These are phyloP conservation scores for Fomitopsis pinicola DNA, from an alignment of 1,284 basidiomycete species.

Conservation along the genomic window DNA sequence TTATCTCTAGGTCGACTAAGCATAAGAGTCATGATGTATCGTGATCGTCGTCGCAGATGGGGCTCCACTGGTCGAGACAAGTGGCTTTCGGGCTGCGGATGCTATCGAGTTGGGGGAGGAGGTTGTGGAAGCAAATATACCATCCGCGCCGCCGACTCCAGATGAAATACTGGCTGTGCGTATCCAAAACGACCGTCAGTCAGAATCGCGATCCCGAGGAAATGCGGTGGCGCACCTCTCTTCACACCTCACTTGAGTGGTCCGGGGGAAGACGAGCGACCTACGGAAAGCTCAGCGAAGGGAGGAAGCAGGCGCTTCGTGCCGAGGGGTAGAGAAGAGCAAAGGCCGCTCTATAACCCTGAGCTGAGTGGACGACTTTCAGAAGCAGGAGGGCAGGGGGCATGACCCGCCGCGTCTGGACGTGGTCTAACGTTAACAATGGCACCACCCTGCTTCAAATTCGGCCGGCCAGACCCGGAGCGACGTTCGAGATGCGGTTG, in stretches of 20 bases:
- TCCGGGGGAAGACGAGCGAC: neutral
- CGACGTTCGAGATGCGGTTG: neutral
- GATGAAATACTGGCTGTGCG: neutral
- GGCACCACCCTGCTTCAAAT: neutral
- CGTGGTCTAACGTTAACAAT: neutral
- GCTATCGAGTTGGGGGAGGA: neutral
- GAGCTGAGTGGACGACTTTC: neutral
- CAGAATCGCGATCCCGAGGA: neutral
- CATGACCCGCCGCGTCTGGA: neutral
- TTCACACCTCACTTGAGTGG: neutral
- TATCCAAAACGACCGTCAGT: neutral
- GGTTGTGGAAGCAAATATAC: neutral
- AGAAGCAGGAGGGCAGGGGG: neutral
- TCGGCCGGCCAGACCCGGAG: neutral
- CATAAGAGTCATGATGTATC: conserved; percentile 1
- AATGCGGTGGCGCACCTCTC: neutral
- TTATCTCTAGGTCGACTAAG: neutral
- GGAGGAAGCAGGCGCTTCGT: neutral
- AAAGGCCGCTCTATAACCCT: neutral
- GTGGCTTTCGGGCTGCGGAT: neutral
- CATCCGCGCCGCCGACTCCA: neutral
- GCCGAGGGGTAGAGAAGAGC: neutral
- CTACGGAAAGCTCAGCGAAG: neutral
- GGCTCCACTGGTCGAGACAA: neutral
- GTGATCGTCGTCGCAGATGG: neutral